Evolutionary conservation across 202 grass and related monocot genomes (phyloP).

Genomic region (Zizania palustris): DNA sequence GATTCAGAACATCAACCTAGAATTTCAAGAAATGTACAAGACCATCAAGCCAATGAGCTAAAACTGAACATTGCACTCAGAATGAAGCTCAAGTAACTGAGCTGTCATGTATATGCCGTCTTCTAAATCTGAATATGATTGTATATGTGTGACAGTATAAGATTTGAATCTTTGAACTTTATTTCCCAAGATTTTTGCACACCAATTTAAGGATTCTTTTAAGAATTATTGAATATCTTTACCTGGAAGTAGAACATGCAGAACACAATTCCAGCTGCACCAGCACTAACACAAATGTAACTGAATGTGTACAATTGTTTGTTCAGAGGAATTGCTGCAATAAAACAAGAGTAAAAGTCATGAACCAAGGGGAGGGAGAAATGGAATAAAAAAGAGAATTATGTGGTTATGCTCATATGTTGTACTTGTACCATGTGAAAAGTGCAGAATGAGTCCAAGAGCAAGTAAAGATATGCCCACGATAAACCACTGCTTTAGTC

Average conservation of each 20-base stretch:
- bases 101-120: neutral
- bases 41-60: neutral
- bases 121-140: neutral
- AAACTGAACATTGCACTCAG: neutral
- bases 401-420: neutral
- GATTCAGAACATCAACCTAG: constrained; percentile 71
- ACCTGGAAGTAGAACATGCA: constrained; percentile 75
- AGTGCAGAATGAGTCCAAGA: constrained; percentile 80
- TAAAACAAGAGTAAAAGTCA: constrained; percentile 9
- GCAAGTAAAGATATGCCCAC: constrained; percentile 67
- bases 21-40: neutral
- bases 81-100: neutral
- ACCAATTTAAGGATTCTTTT: neutral
- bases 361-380: neutral
- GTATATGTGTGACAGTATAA: neutral
- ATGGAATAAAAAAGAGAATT: neutral
- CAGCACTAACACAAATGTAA: constrained; percentile 84
- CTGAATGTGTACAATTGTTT: constrained; percentile 91
- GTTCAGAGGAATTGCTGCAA: constrained; percentile 78
- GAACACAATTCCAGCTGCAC: constrained; percentile 73
- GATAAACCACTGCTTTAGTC: constrained; percentile 75
- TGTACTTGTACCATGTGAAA: constrained; percentile 77
- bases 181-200: neutral
- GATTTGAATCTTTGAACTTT: neutral
- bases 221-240: constrained; percentile 25